Percentiles rank a stretch among this genome's conserved stretches.
Evolutionary conservation across 2,329 filamentous ascomycete species (phyloP).

Genomic region (Venturia carpophila): DNA sequence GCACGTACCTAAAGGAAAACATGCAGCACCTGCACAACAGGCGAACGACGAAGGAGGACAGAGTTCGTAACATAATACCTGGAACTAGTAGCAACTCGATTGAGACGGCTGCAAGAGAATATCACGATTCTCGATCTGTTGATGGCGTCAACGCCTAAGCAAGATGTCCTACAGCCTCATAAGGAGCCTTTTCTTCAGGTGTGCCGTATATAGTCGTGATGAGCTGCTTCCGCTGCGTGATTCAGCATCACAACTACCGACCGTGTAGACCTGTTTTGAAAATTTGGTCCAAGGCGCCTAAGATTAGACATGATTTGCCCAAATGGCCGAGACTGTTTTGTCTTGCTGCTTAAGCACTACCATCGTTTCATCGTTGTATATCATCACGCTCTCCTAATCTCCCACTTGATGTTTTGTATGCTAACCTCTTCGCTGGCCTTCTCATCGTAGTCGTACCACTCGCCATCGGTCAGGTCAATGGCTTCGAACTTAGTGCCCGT

Average conservation of each 20-base stretch:
- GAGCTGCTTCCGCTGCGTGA: neutral
- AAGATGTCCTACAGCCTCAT: neutral
- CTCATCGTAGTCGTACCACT: conserved; percentile 98
- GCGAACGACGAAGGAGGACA: neutral
- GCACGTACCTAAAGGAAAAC: neutral
- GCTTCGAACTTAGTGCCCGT: conserved; percentile 72
- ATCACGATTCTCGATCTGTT: neutral
- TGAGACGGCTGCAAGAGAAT: neutral
- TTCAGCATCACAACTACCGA: neutral
- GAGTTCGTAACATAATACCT: neutral
- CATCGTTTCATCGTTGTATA: neutral
- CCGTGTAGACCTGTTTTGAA: neutral
- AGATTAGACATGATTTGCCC: neutral
- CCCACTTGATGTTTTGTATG: conserved; percentile 83
- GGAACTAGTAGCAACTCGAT: neutral
- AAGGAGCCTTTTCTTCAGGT: neutral
- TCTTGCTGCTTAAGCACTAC: neutral
- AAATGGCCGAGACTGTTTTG: neutral
- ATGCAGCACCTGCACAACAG: neutral
- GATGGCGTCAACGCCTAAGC: neutral
- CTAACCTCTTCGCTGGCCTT: conserved; percentile 87
- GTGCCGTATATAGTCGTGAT: neutral
- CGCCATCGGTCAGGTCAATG: conserved; percentile 78
- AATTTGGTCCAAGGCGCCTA: neutral
- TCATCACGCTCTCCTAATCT: conserved; percentile 62